Evolutionary conservation across 73 alveolate species (phyloP), one percentile per base, ranked within the genome.

Genomic region (Uronychia binucleata): DNA sequence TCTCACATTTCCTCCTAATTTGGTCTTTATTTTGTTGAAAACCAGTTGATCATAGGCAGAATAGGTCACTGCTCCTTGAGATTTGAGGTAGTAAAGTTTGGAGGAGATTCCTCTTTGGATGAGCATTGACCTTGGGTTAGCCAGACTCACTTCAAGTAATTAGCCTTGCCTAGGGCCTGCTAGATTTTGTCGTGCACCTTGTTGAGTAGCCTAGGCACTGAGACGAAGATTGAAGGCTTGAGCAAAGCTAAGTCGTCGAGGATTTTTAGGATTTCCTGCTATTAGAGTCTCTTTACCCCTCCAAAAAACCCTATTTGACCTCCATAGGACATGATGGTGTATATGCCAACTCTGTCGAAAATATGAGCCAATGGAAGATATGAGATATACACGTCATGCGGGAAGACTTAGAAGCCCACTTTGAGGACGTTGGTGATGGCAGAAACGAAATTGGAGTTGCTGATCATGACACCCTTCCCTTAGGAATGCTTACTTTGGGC

Each of bases 1-100:
- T 59, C 97, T 87, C 57, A 91, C 89, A 80, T 90, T 84, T 0
- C 98, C 98, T 27, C 97, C 98, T 34, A 95, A 57, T 25, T 80
- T 77, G n/a, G 30, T 31, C 34, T 93, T 88, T 0, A 92, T 34
- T 59, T 93, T 92, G 58, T 93, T 93, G 75, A 93, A 93, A 28
- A 93, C 58, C 58, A 93, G 30, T 0, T 59, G 27, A 81, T 93
- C 98, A 75, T 78, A 93, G 59, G 86, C 30, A 0, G 84, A 78
- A 84, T 93, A 82, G 58, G 59, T 85, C 25, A 77, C 82, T 13
- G 83, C 34, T 32, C 96, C 96, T 25, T 60, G 28, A 30, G 58
- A 28, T 28, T 60, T 57, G 27, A 90, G 79, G 57, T 79, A 34
- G 19, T 78, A 58, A 27, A 46, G 33, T 60, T 90, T 90, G 30